Percentiles rank a stretch among this genome's conserved stretches.
These are phyloP conservation scores for Diversispora epigaea DNA, from an alignment of 192 early-diverging fungal species.

Conservation along the genomic window DNA sequence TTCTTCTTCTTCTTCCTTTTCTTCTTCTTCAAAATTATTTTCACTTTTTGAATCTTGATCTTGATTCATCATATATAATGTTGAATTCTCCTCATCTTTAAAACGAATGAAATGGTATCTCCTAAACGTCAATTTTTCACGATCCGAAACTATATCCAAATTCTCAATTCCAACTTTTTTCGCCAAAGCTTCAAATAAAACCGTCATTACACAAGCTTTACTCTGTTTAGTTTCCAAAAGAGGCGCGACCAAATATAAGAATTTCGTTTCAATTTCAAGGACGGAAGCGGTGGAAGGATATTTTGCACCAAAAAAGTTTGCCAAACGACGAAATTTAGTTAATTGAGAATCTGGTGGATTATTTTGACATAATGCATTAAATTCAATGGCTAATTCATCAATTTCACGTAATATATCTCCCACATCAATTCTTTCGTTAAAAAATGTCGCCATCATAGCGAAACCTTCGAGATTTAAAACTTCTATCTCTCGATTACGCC, in stretches of 20 bases:
- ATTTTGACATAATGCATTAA: background rate
- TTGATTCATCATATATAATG: background rate
- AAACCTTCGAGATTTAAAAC: constrained; percentile 20
- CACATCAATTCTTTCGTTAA: constrained; percentile 24
- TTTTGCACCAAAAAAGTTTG: constrained; percentile 14
- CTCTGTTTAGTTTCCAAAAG: constrained; percentile 26
- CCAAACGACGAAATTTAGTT: background rate
- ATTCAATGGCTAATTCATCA: constrained; percentile 20
- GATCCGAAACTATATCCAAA: constrained; percentile 23
- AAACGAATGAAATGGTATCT: constrained; percentile 24
- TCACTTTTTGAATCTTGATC: constrained; percentile 2
- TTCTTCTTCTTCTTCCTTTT: background rate
- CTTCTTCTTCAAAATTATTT: background rate
- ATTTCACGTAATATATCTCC: constrained; percentile 10
- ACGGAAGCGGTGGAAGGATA: constrained; percentile 18
- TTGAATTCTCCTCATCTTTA: constrained; percentile 2
- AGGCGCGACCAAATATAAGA: constrained; percentile 17
- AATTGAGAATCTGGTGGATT: constrained; percentile 17
- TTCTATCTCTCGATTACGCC: background rate
- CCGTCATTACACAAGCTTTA: constrained; percentile 20
- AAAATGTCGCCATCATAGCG: constrained; percentile 26
- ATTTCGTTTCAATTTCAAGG: constrained; percentile 25
- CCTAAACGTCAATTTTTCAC: constrained; percentile 16
- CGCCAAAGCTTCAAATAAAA: constrained; percentile 24
- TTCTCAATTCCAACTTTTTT: constrained; percentile 14